Percentiles rank a stretch among this genome's conserved stretches.
Conservation (phyloP, 495 filamentous ascomycete genomes). For the Bombardia bombarda region DNA sequence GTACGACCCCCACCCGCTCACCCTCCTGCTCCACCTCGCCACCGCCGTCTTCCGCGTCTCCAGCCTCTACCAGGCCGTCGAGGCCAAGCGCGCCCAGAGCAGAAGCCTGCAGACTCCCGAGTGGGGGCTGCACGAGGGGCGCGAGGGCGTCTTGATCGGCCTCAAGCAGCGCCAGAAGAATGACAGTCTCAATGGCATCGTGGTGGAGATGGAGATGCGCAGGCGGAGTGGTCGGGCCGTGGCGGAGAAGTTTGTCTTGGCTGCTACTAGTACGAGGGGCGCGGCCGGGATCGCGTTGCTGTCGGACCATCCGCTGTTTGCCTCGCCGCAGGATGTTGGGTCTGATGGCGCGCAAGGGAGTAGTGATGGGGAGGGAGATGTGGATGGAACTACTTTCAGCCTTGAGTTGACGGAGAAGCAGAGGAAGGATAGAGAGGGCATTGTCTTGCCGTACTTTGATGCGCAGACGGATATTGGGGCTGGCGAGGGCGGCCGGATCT, state of each 20-base stretch:
- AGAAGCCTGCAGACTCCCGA: constrained; percentile 60
- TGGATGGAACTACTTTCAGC: constrained; percentile 69
- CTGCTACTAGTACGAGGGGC: constrained; percentile 5
- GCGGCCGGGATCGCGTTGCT: constrained; percentile 49
- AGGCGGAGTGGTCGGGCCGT: constrained; percentile 72
- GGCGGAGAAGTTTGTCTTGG: constrained; percentile 66
- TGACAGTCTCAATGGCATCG: constrained; percentile 42
- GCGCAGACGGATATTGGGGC: constrained; percentile 73
- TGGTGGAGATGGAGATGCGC: constrained; percentile 79
- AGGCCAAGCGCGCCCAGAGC: constrained; percentile 57
- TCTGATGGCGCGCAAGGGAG: constrained; percentile 20
- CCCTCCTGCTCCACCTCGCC: constrained; percentile 42
- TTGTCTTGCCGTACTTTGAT: constrained; percentile 92
- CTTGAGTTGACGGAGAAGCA: constrained; percentile 87
- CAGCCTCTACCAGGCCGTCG: constrained; percentile 61
- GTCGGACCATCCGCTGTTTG: constrained; percentile 68
- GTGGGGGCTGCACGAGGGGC: constrained; percentile 67
- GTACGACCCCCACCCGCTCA: constrained; percentile 65
- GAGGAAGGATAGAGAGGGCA: constrained; percentile 69
- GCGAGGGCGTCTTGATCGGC: constrained; percentile 66
- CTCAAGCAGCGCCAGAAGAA: constrained; percentile 16
- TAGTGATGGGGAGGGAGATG: constrained; percentile 47
- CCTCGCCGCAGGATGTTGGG: constrained; percentile 28
- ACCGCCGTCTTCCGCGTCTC: constrained; percentile 40
- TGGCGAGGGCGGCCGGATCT: constrained; percentile 78